Percentiles rank a stretch among this genome's conserved stretches.
phyloP scores from a whole-genome alignment of 148 eudicot species.

The Silene latifolia region DNA sequence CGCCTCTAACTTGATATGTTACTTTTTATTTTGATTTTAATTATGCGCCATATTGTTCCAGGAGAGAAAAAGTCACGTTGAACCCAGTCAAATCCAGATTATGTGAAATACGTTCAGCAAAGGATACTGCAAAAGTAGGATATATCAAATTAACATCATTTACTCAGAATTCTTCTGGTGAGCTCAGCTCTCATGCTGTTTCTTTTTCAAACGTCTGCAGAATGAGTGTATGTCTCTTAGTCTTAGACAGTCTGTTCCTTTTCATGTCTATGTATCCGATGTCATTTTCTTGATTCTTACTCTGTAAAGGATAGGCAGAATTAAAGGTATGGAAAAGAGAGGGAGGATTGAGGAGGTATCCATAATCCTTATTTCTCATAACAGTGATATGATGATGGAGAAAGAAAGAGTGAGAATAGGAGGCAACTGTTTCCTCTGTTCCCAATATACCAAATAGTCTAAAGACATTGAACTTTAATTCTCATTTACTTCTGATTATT shows the following conservation, averaged over 20 bases:
- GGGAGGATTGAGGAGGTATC: slow-evolving; percentile 8
- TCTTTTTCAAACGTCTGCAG: background rate
- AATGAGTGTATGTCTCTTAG: background rate
- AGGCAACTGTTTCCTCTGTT: background rate
- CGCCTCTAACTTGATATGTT: background rate
- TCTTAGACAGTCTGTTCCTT: background rate
- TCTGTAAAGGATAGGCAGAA: background rate
- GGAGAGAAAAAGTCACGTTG: slow-evolving; percentile 75
- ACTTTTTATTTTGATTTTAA: background rate
- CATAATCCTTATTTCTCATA: background rate
- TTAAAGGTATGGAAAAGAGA: background rate
- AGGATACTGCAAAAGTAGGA: slow-evolving; percentile 65
- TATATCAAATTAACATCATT: slow-evolving; percentile 89
- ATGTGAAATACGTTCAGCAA: slow-evolving; percentile 64
- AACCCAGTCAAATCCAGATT: slow-evolving; percentile 82
- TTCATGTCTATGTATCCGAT: background rate
- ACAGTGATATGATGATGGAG: background rate
- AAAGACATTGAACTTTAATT: background rate
- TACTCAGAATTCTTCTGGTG: slow-evolving; percentile 94
- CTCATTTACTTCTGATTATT: background rate
- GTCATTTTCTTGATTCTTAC: background rate
- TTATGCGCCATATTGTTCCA: slow-evolving; percentile 32
- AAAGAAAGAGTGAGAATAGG: background rate
- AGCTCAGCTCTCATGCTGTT: slow-evolving; percentile 7
- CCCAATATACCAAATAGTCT: background rate